Evolutionary conservation across 768 basidiomycete genomes (phyloP), one percentile per base, ranked within the genome.

Genomic region (Heimioporus sp.): DNA sequence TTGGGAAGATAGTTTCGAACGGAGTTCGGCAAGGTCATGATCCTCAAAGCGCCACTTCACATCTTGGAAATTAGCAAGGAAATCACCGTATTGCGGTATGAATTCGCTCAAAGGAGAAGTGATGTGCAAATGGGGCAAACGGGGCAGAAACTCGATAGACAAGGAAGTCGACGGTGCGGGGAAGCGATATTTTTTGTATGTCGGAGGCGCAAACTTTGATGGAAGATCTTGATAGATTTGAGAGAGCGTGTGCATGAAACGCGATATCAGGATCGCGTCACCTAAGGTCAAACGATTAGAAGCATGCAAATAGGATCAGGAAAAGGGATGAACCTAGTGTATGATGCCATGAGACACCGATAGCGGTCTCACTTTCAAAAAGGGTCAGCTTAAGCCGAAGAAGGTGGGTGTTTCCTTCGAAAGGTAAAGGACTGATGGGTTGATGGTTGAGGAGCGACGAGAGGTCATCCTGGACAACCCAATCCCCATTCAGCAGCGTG

Each of bases 281-380:
- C 71, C 71, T 70, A 37, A 20, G 11, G 21, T 19, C 32, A 13
- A 34, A n/a, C 11, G 1, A 36, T 59, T 17, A 60, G 38, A 34
- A 24, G 12, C 0, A 13, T 16, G 15, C 12, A 15, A 15, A 32
- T 20, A 7, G 6, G 3, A 36, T 32, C 12, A 40, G 8, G 5
- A 21, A 36, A 48, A 37, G 16, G 15, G 17, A 48, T 51, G 19
- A 49, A 69, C 70, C 71, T 10, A 72, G 65, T 10, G 60, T 58
- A 40, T 72, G 71, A 40, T 72, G 61, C 71, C 69, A 72, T 2
- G 66, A 63, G n/a, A 72, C 54, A 17, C 65, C 71, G 32, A 71
- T 57, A 30, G 59, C 58, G 0, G 68, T 72, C 48, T 68, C 59
- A 2, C 40, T 21, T 5, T 47, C 48, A 9, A 67, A 56, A 13